Evolutionary conservation across 2,329 filamentous ascomycete genomes (phyloP), one percentile per base, ranked within the genome.

Genomic region (Tolypocladium sp.): DNA sequence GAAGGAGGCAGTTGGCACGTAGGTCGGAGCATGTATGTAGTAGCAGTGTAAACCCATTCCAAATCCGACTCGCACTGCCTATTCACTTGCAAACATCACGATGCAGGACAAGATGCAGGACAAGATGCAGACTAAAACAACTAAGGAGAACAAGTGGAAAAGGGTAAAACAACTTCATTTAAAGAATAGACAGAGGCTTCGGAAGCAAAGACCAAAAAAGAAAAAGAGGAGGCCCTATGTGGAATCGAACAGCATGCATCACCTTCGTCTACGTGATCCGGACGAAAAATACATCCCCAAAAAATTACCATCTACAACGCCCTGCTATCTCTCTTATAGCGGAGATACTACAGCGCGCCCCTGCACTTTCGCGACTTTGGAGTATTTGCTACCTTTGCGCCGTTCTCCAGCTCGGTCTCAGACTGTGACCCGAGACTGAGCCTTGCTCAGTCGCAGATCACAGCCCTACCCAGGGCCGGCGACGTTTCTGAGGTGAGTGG

Each of bases 1-100:
- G 83, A 82, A 83, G 63, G 86, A 90, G 37, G 83, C 74, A n/a
- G 79, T 81, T 0, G 78, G 78, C 3, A 20, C 17, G 17, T 37
- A 46, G 41, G n/a, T 20, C 10, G 15, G 30, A 13, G 2, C 17
- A n/a, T 22, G 9, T 20, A 22, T 9, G 25, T 44, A 17, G 25
- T n/a, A n/a, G 27, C 46, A 33, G 27, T n/a, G 46, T n/a, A 17
- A 33, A 33, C 33, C 27, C 30, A 33, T 8, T 20, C 15, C 27
- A n/a, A 5, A 13, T 8, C 20, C 49, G 30, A 46, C 20, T 52
- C 49, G 49, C 17, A 22, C 30, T 22, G 33, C 4, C 20, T 35
- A 2, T 37, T 22, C 12, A 8, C 9, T 52, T 35, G 27, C 27
- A 12, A 35, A n/a, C 3, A 27, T n/a, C 9, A 13, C 46, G 46